Evolutionary conservation across 495 filamentous ascomycete species (phyloP).

Genomic region (Penicillium soppii): DNA sequence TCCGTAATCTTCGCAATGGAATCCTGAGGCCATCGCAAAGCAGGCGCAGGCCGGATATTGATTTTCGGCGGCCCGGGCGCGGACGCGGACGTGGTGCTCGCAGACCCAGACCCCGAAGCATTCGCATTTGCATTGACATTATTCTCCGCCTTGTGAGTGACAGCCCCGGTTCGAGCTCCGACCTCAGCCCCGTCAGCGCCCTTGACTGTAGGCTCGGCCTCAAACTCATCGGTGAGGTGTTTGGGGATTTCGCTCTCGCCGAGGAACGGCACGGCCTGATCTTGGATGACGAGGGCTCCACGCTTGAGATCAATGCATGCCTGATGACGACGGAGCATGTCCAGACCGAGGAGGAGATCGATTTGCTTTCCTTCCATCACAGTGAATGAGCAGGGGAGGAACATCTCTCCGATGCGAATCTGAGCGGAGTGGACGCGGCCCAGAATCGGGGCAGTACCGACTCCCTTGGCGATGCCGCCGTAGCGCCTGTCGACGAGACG

Average conservation of each 20-base stretch:
- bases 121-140: not conserved
- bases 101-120: not conserved
- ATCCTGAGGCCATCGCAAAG: conserved; percentile 41
- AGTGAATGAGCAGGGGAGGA: conserved; percentile 93
- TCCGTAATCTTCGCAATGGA: conserved; percentile 65
- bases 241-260: conserved; percentile 93
- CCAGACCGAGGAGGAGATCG: conserved; percentile 89
- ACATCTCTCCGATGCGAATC: conserved; percentile 86
- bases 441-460: conserved; percentile 91
- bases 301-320: conserved; percentile 84
- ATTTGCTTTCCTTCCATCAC: conserved; percentile 99
- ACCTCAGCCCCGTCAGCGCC: conserved; percentile 85
- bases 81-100: not conserved
- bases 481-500: conserved; percentile 92
- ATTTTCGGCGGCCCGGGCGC: conserved; percentile 25
- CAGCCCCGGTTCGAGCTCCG: conserved; percentile 79
- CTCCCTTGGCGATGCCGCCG: conserved; percentile 85
- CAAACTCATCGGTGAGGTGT: conserved; percentile 62
- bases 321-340: conserved; percentile 95
- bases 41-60: conserved; percentile 33
- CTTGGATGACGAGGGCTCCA: conserved; percentile 81
- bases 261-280: conserved; percentile 82
- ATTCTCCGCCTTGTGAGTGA: conserved; percentile 57
- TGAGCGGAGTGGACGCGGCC: conserved; percentile 92
- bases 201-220: conserved; percentile 79